Evolutionary conservation across 306 rosid genomes (phyloP), one percentile per base, ranked within the genome.

Genomic region (Quercus alba): DNA sequence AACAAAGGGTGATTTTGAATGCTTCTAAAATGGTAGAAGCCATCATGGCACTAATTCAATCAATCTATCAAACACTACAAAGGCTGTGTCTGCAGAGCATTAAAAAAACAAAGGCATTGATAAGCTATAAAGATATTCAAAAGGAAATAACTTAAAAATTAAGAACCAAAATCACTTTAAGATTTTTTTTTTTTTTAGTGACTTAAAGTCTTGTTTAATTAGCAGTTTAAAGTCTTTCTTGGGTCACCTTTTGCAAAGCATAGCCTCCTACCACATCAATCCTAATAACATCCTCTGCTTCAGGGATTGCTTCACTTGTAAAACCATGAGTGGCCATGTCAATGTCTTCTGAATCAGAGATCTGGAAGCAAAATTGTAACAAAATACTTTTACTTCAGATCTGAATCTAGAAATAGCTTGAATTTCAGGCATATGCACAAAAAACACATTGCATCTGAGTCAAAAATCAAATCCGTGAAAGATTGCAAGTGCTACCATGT

Each of bases 231-330:
- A 21, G 23, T 86, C 99, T 77, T 77, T 89, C 90, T 6, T 88
- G 46, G 11, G 94, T 81, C 85, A 96, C 98, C 92, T 93, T 96
- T 66, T 96, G 99, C 90, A 96, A 6, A 78, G 92, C 99, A 85
- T 57, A 86, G 83, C 99, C 98, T 82, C 99, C 99, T n/a, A 96
- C 90, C 64, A 96, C 18, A 82, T 88, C 98, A 33, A 96, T 89
- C 87, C 93, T 91, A 21, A 93, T 92, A 13, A 78, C 92, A 73
- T 86, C 97, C 64, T 86, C 83, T 19, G 86, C 89, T 64, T 90
- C 93, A 72, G 95, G 93, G 78, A 91, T 91, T 74, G 67, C 84
- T 49, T 89, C 88, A 51, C 56, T 84, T 52, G 81, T 79, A 75
- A 88, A 88, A 79, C 93, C 91, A 56, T 80, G 81, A 70, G 87